Conservation (phyloP, 2,329 filamentous ascomycete species). For the Delphinella strobiligena region DNA sequence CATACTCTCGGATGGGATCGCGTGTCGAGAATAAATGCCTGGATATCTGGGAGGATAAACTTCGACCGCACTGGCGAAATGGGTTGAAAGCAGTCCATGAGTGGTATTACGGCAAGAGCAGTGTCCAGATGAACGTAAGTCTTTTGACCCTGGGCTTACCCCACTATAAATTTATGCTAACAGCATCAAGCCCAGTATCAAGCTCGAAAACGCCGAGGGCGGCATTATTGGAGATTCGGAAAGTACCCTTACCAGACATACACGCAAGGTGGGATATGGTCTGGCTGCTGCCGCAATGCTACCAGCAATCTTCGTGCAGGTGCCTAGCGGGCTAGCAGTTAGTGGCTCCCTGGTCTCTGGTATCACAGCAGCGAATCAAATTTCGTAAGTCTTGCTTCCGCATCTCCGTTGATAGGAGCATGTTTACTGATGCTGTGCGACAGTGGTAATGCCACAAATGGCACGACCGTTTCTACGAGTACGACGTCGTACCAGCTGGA, state of each 20-base stretch:
- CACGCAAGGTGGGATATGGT: slow-evolving; percentile 52
- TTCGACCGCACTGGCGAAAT: slow-evolving; percentile 27
- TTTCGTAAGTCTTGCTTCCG: no score
- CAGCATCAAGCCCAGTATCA: no score
- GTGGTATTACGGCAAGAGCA: no score
- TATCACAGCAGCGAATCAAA: slow-evolving; percentile 44
- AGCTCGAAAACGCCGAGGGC: slow-evolving; percentile 14
- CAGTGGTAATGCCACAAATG: slow-evolving; percentile 28
- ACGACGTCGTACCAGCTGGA: slow-evolving; percentile 17
- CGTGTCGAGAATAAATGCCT: slow-evolving; percentile 44
- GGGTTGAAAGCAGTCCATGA: slow-evolving; percentile 10
- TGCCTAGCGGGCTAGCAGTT: slow-evolving; percentile 48
- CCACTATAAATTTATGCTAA: no score
- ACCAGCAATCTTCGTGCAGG: slow-evolving; percentile 68
- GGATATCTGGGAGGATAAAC: slow-evolving; percentile 40
- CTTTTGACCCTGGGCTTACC: no score
- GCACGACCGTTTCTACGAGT: slow-evolving; percentile 29
- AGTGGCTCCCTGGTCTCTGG: slow-evolving; percentile 45
- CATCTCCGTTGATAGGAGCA: background rate
- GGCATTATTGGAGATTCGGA: slow-evolving; percentile 11
- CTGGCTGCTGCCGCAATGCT: slow-evolving; percentile 76
- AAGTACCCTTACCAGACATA: slow-evolving; percentile 20
- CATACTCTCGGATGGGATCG: slow-evolving; percentile 59
- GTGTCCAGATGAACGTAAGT: no score
- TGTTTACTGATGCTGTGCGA: background rate